These are phyloP conservation scores for Talaromyces sp. DNA, from an alignment of 2,329 filamentous ascomycete genomes.

Conservation along the genomic window DNA sequence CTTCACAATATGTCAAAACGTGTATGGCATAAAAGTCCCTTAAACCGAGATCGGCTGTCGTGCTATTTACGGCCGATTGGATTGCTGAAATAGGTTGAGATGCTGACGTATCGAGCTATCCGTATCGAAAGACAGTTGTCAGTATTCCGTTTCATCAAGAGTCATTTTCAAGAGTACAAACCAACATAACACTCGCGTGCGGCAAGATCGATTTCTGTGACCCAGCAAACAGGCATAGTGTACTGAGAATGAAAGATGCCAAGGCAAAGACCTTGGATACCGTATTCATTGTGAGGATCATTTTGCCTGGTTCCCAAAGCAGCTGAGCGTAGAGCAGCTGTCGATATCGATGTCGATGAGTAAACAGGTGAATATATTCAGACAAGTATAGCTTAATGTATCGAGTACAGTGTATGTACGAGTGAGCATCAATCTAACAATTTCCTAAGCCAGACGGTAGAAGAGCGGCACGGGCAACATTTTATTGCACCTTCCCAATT, in stretches of 20 bases:
- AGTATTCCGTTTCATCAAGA: constrained; percentile 5
- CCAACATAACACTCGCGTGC: constrained; percentile 55
- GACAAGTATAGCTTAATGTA: not conserved
- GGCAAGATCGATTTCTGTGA: constrained; percentile 55
- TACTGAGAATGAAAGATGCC: constrained; percentile 55
- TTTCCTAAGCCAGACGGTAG: no score
- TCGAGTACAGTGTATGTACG: not conserved
- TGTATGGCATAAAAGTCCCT: constrained; percentile 61
- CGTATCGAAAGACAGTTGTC: not conserved
- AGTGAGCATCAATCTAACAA: not conserved
- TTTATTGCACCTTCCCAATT: not conserved
- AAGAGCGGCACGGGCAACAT: not conserved
- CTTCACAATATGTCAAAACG: constrained; percentile 58
- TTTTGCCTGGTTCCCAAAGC: not conserved
- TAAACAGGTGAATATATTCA: not conserved
- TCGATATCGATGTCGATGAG: not conserved
- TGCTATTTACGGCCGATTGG: constrained; percentile 29
- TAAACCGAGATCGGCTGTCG: constrained; percentile 51
- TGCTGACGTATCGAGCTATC: constrained; percentile 55
- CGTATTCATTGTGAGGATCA: constrained; percentile 26
- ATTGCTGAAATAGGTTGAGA: constrained; percentile 43
- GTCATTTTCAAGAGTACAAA: constrained; percentile 28
- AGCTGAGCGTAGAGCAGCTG: not conserved
- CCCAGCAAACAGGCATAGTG: constrained; percentile 61
- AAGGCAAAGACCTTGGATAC: constrained; percentile 52